Evolutionary conservation across 1,284 basidiomycete genomes (phyloP), one percentile per base, ranked within the genome.

Genomic region (Hemileia vastatrix): DNA sequence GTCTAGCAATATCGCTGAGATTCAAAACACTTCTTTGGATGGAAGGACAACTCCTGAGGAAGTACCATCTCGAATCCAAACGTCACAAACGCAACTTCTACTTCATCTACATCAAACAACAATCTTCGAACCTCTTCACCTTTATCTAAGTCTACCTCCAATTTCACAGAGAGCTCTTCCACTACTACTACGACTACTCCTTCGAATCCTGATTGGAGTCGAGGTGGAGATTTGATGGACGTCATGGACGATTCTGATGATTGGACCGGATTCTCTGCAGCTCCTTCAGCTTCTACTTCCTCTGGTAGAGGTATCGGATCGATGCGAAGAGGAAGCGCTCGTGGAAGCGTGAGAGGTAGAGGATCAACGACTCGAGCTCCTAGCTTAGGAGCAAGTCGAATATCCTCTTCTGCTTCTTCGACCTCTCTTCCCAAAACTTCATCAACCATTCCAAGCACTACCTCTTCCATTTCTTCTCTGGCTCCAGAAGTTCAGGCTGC

Each of bases 231-330:
- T 47, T 64, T 71, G 0, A 71, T 71, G 65, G 68, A 71, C 50
- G 68, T 71, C n/a, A 36, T 69, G 53, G 70, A 71, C 58, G 70
- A 71, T 52, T 61, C 63, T 18, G 69, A 64, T 33, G 70, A 71
- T 47, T 71, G 70, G 70, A 65, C 68, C 6, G 65, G 64, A 44
- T 71, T 71, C 40, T 68, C 67, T 36, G 57, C 67, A 1, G 70
- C 65, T 2, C 65, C 66, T 24, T 60, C 64, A 3, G 70, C 67
- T 61, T 65, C 65, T 49, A 68, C 64, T 40, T 31, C 65, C 4
- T 24, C 61, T 15, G 43, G 47, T 4, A 59, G 65, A 2, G 66
- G 65, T 3, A 56, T 40, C 3, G 66, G 63, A 15, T 63, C 57
- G 56, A 67, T 64, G 64, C 27, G 56, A 49, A 52, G 65, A 1